These are phyloP conservation scores for Globisporangium solare DNA, from an alignment of 352 stramenopile species.

Conservation along the genomic window DNA sequence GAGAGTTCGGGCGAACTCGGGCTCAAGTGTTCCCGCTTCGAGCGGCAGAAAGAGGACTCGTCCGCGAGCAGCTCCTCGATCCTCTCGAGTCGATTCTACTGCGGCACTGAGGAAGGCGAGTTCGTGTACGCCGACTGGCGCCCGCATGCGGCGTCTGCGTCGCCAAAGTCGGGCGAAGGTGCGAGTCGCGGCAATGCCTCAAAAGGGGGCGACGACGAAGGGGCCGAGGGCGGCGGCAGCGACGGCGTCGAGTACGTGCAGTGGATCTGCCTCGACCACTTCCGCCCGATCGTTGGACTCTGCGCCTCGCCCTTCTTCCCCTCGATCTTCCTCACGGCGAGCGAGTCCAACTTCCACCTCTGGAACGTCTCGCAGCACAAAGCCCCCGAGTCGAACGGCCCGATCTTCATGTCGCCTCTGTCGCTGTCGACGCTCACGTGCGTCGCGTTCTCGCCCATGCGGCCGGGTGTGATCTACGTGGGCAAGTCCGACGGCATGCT, in stretches of 20 bases:
- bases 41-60: conserved; percentile 53
- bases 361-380: conserved; percentile 81
- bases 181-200: conserved; percentile 4
- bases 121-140: conserved; percentile 89
- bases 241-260: conserved; percentile 88
- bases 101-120: conserved; percentile 87
- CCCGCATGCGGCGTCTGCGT: conserved; percentile 42
- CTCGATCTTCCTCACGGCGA: conserved; percentile 84
- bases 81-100: conserved; percentile 74
- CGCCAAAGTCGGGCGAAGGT: conserved; percentile 4
- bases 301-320: conserved; percentile 90
- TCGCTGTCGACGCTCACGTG: conserved; percentile 74
- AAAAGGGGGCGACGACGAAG: conserved; percentile 28
- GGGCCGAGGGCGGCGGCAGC: conserved; percentile 22
- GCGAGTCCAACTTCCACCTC: conserved; percentile 89
- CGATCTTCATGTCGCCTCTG: conserved; percentile 88
- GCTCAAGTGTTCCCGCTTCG: conserved; percentile 64
- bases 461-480: conserved; percentile 85
- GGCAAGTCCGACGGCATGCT: conserved; percentile 87
- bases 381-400: conserved; percentile 34
- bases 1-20: conserved; percentile 63
- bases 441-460: conserved; percentile 85
- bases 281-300: conserved; percentile 70
- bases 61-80: conserved; percentile 1
- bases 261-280: conserved; percentile 88